Base-by-base conservation (phyloP, 1,284 basidiomycete species). In the Cryptococcus sp. region DNA sequence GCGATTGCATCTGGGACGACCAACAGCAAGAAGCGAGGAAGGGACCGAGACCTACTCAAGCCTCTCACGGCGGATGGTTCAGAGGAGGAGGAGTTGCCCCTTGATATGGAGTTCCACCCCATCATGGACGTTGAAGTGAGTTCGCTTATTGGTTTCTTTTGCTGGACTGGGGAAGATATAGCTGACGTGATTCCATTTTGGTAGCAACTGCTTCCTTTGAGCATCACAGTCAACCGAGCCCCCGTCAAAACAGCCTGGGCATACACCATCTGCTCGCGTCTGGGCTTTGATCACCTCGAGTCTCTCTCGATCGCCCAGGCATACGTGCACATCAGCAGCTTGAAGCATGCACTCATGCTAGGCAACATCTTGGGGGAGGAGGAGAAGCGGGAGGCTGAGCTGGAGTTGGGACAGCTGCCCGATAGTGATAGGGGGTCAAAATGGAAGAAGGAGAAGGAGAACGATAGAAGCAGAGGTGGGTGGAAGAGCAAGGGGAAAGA, bases 221-320 rank as follows among this genome's bases (percentile, higher is more conserved):
- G 61, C 11, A 82, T 84, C 24, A 81, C 91, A 9, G 82, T 91
- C 51, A 98, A 98, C 75, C 86, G 94, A 20, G 93, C 94, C 1
- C 94, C 95, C 0, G 82, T 97, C 53, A 90, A 97, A 89, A 91
- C 87, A 48, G 90, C 88, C 1, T 98, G 94, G 94, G 85, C 90
- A 0, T 88, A 84, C 54, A 78, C 91, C 38, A 87, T 97, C 16
- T 87, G 90, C 7, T 89, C 94, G 66, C 80, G 85, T 28, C 80
- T 95, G 57, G 90, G 90, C 2, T 98, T 98, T 72, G 82, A 84
- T 52, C 81, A 87, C 50, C 84, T 89, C 63, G 95, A 98, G 77
- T 89, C 95, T 0, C 80, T 98, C 38, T 70, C 67, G 0, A 62
- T 76, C 18, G 73, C 71, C 1, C 73, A 76, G 48, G 91, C 88